A percentile compares a stretch with the other conserved stretches of the same genome.
Conservation (phyloP, 2,329 filamentous ascomycete genomes). For the Aspergillus pseudotamarii region DNA sequence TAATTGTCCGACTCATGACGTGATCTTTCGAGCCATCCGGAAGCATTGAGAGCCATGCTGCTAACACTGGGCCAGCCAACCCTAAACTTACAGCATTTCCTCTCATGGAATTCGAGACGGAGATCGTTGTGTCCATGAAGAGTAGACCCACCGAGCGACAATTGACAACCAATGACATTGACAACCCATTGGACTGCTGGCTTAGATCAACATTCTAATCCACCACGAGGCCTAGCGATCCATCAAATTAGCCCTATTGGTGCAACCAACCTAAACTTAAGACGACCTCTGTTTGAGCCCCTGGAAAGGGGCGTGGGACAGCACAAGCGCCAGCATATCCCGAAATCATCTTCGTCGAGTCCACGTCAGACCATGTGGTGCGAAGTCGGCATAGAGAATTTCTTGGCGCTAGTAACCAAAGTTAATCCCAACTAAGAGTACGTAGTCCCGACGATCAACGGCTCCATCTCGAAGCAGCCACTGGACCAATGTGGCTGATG, state of each 20-base stretch:
- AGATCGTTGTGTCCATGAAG: not conserved
- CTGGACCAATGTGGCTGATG: not conserved
- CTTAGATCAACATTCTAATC: not conserved
- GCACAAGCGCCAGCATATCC: not conserved
- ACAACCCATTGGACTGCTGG: not conserved
- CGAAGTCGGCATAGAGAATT: not conserved
- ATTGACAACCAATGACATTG: not conserved
- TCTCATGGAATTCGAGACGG: not conserved
- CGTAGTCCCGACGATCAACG: not conserved
- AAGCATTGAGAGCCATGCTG: not conserved
- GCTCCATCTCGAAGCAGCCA: not conserved
- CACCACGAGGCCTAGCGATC: not conserved
- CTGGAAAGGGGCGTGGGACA: not conserved
- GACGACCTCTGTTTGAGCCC: constrained; percentile 1
- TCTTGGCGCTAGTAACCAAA: not conserved
- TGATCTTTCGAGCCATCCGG: not conserved
- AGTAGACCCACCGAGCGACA: not conserved
- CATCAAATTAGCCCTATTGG: not conserved
- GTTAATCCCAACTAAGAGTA: not conserved
- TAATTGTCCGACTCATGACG: not conserved
- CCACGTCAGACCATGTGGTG: not conserved
- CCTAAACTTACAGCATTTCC: not conserved
- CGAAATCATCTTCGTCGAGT: not conserved
- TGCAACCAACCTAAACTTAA: not conserved
- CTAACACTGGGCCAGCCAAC: not conserved